Evolutionary conservation across 306 rosid species (phyloP).

Genomic region (Canavalia ensiformis): DNA sequence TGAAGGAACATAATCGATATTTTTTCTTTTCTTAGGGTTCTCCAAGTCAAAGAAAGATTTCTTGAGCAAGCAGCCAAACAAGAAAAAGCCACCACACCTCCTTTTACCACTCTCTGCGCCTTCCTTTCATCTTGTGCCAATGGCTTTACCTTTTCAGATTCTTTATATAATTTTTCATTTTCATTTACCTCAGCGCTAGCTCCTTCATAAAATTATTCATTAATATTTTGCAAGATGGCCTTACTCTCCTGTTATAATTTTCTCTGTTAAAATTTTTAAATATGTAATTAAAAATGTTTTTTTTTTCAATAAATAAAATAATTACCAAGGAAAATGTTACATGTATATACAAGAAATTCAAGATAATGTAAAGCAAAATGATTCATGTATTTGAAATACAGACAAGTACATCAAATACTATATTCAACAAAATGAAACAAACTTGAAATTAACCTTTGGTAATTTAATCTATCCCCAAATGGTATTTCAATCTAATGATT

Average conservation of each 20-base stretch:
- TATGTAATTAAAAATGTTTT: neutral
- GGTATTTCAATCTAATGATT: neutral
- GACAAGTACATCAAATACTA: neutral
- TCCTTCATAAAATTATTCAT: constrained; percentile 29
- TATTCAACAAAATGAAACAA: neutral
- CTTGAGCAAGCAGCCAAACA: constrained; percentile 76
- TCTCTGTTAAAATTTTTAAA: neutral
- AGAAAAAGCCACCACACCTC: constrained; percentile 67
- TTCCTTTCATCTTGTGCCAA: constrained; percentile 48
- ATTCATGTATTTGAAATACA: neutral
- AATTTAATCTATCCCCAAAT: neutral
- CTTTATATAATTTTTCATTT: constrained; percentile 53
- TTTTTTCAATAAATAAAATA: neutral
- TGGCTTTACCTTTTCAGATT: constrained; percentile 71
- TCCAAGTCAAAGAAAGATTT: constrained; percentile 89
- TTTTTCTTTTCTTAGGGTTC: constrained; percentile 50
- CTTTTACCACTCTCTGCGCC: constrained; percentile 54
- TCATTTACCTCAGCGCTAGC: constrained; percentile 28
- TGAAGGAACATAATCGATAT: constrained; percentile 53
- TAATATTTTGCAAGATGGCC: constrained; percentile 39
- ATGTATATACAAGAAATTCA: neutral
- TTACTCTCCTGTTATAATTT: constrained; percentile 30
- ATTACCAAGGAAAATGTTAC: no score
- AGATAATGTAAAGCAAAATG: neutral
- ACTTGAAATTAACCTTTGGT: neutral